These are phyloP conservation scores for Teratosphaeria epicoccoides DNA, from an alignment of 2,329 filamentous ascomycete species.

Conservation along the genomic window DNA sequence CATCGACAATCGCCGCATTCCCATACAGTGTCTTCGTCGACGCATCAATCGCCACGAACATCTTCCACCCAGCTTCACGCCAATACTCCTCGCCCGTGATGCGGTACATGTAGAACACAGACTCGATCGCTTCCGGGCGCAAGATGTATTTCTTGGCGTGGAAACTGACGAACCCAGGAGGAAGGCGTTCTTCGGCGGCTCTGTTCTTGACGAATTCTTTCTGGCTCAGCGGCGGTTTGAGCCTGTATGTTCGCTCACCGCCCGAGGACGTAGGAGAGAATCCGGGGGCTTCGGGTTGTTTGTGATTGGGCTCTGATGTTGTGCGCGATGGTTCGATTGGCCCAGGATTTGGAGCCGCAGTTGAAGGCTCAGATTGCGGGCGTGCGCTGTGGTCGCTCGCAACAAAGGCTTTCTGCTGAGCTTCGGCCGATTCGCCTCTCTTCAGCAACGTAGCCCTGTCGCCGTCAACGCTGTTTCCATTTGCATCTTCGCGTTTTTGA, in stretches of 20 bases:
- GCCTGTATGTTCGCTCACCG: constrained; percentile 1
- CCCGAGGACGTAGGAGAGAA: background rate
- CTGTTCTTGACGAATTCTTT: constrained; percentile 23
- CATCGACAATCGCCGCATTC: constrained; percentile 60
- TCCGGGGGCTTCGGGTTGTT: background rate
- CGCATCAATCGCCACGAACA: constrained; percentile 64
- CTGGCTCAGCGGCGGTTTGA: constrained; percentile 12
- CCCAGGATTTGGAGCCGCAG: background rate
- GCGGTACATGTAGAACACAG: constrained; percentile 81
- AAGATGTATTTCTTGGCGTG: constrained; percentile 31
- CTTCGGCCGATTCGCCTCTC: background rate
- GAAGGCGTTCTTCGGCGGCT: constrained; percentile 29
- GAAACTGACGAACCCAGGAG: constrained; percentile 32
- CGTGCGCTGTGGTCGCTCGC: background rate
- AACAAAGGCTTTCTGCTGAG: background rate
- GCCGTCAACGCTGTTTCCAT: background rate
- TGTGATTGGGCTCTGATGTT: background rate
- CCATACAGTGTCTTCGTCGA: constrained; percentile 56
- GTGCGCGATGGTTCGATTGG: background rate
- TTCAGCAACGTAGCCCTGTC: background rate
- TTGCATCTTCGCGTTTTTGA: background rate
- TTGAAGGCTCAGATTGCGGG: background rate
- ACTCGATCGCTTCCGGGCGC: constrained; percentile 72
- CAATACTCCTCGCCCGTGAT: constrained; percentile 68
- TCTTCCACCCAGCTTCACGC: constrained; percentile 75